Conservation (phyloP, 208 protist genomes). For the Trypanosoma scelopori region DNA sequence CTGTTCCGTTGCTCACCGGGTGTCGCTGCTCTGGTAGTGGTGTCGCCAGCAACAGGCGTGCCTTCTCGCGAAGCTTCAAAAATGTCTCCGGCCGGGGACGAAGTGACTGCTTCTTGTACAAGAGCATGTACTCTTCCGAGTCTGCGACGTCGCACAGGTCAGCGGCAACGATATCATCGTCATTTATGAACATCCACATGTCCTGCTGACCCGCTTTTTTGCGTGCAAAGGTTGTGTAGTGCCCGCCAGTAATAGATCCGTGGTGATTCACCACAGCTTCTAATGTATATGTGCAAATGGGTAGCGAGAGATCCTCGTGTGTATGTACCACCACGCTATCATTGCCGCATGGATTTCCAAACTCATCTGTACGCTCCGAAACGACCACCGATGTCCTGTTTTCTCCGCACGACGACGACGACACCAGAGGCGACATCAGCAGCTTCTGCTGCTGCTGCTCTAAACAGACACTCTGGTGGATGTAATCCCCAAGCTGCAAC, state of each 20-base stretch:
- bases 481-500: conserved; percentile 62
- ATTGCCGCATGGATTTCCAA: no score
- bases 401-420: neutral
- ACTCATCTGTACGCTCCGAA: neutral
- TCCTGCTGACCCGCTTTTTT: conserved; percentile 49
- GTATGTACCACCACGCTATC: no score
- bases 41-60: conserved; percentile 36
- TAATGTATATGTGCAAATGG: conserved; percentile 77
- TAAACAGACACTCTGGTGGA: conserved; percentile 37
- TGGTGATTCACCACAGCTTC: conserved; percentile 83
- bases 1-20: neutral
- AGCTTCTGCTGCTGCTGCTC: no score
- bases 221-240: conserved; percentile 81
- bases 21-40: neutral
- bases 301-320: conserved; percentile 2
- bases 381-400: neutral
- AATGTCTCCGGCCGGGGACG: conserved; percentile 29
- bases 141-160: conserved; percentile 49
- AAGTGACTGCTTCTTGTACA: conserved; percentile 84
- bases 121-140: conserved; percentile 82
- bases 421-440: no score
- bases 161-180: conserved; percentile 51
- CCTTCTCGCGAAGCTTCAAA: conserved; percentile 53
- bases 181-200: conserved; percentile 80
- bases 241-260: conserved; percentile 76